Evolutionary conservation across 768 basidiomycete genomes (phyloP).

Genomic region (Podaxis sp.): DNA sequence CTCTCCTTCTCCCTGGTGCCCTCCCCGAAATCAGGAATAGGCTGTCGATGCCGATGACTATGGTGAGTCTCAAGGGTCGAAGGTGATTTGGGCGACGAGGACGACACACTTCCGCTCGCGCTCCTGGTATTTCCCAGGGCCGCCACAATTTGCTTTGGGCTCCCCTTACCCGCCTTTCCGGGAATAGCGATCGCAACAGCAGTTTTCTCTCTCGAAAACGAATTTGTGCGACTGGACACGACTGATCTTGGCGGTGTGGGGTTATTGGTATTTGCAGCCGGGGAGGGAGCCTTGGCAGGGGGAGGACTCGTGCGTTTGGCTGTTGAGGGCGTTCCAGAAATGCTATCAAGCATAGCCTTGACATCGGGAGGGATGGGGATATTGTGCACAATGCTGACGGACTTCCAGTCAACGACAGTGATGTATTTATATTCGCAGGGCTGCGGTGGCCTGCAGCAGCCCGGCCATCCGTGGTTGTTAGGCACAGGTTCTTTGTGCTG

Average conservation of each 20-base stretch:
- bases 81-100: constrained; percentile 10
- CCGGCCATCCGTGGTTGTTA: constrained; percentile 82
- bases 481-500: constrained; percentile 50
- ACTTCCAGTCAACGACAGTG: constrained; percentile 75
- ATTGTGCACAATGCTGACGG: constrained; percentile 73
- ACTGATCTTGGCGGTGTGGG: neutral
- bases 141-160: constrained; percentile 12
- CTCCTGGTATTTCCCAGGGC: constrained; percentile 7
- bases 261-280: neutral
- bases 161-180: constrained; percentile 2
- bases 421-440: constrained; percentile 60
- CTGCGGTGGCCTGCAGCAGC: constrained; percentile 80
- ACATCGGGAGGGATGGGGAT: constrained; percentile 73
- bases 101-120: neutral
- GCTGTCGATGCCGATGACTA: constrained; percentile 11
- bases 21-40: constrained; percentile 11
- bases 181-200: constrained; percentile 7
- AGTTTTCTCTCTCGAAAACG: constrained; percentile 4
- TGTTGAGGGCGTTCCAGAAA: constrained; percentile 34
- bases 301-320: constrained; percentile 28
- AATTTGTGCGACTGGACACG: constrained; percentile 2
- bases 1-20: constrained; percentile 3
- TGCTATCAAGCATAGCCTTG: constrained; percentile 62
- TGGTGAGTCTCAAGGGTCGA: constrained; percentile 5
- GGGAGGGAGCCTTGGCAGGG: constrained; percentile 20